phyloP scores from a whole-genome alignment of 2,329 filamentous ascomycete genomes.

The Cordyceps cateniannulata region DNA sequence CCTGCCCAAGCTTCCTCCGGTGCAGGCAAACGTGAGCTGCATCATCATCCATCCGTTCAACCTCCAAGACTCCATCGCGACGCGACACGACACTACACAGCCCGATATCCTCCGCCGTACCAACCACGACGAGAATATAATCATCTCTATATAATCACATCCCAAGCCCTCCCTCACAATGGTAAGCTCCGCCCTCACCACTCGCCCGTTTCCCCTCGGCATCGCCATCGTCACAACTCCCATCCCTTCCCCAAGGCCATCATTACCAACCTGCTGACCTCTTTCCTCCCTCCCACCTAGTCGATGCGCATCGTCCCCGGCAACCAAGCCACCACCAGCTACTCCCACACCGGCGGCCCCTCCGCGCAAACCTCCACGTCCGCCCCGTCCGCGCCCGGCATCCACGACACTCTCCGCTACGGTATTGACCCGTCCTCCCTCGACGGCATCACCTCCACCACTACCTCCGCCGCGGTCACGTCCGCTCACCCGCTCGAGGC shows the following conservation, averaged over 20 bases:
- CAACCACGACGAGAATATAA: background rate
- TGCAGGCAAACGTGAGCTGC: conserved; percentile 16
- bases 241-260: conserved; percentile 1
- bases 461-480: conserved; percentile 31
- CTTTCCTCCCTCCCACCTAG: conserved; percentile 39
- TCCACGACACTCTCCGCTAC: conserved; percentile 87
- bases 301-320: conserved; percentile 85
- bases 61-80: background rate
- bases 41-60: conserved; percentile 13
- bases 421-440: conserved; percentile 64
- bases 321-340: conserved; percentile 57
- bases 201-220: background rate
- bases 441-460: conserved; percentile 21
- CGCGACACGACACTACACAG: background rate
- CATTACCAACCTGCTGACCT: background rate
- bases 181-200: background rate
- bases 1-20: background rate
- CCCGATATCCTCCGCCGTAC: background rate
- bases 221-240: background rate
- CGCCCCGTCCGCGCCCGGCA: conserved; percentile 84
- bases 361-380: conserved; percentile 43
- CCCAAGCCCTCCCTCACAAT: background rate
- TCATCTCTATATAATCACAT: background rate
- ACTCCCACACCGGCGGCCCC: conserved; percentile 47
- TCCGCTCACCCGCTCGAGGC: conserved; percentile 81